Conservation (phyloP, 768 basidiomycete genomes). For the Serendipita sp. region DNA sequence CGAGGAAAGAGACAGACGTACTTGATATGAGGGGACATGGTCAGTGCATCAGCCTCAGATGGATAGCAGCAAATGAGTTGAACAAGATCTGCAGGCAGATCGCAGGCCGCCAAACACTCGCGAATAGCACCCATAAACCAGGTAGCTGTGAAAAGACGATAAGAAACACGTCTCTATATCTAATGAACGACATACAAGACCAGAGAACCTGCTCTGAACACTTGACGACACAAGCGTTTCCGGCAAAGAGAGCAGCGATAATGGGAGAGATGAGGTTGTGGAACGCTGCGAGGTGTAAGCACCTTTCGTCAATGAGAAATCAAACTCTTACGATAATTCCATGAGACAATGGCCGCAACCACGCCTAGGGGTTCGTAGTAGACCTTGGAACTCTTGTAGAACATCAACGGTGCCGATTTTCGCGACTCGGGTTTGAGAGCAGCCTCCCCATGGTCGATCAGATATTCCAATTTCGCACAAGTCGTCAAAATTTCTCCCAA, state of each 20-base stretch:
- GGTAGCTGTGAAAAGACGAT: conserved; percentile 3
- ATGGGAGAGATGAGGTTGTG: conserved; percentile 95
- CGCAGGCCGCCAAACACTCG: conserved; percentile 61
- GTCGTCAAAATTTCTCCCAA: conserved; percentile 93
- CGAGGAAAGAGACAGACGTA: background rate
- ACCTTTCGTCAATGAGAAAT: background rate
- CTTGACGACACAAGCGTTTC: conserved; percentile 80
- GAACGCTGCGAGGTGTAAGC: conserved; percentile 38
- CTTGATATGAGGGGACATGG: conserved; percentile 59
- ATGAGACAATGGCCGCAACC: conserved; percentile 83
- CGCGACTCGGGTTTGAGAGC: conserved; percentile 60
- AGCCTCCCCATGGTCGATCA: conserved; percentile 71
- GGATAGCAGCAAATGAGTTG: conserved; percentile 87
- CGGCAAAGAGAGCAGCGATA: conserved; percentile 76
- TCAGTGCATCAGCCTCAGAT: conserved; percentile 68
- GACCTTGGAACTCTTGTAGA: conserved; percentile 63
- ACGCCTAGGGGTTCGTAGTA: conserved; percentile 86
- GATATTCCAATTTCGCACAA: conserved; percentile 85
- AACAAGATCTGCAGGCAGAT: conserved; percentile 73
- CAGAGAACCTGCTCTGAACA: conserved; percentile 87
- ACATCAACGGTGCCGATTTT: conserved; percentile 46
- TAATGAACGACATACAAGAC: conserved; percentile 29
- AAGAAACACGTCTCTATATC: conserved; percentile 35
- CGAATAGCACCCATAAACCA: conserved; percentile 58
- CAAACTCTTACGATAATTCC: conserved; percentile 67